Evolutionary conservation across 345 rosid genomes (phyloP).

Genomic region (Bruguiera gymnorhiza): DNA sequence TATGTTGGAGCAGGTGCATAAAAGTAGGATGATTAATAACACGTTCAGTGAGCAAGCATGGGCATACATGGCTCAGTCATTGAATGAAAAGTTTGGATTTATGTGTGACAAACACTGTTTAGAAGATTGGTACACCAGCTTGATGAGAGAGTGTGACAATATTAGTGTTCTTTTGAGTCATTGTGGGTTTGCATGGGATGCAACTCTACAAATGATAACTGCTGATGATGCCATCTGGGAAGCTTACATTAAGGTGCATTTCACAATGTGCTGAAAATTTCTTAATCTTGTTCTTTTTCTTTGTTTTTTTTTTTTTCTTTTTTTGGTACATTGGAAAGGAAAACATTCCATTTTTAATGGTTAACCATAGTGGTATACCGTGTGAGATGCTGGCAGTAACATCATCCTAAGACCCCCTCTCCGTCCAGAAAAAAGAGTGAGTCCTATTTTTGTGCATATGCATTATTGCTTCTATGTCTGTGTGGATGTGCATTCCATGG

Average conservation of each 20-base stretch:
- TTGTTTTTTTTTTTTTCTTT: not conserved
- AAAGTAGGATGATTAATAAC: conserved; percentile 43
- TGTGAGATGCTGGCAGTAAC: too few relatives aligned
- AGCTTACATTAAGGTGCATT: conserved; percentile 51
- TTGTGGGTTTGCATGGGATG: conserved; percentile 63
- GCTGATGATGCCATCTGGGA: conserved; percentile 59
- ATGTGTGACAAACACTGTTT: conserved; percentile 44
- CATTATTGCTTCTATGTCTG: not conserved
- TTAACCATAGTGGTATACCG: too few relatives aligned
- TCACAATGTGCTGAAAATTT: not conserved
- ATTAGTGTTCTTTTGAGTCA: conserved; percentile 50
- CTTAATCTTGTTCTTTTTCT: not conserved
- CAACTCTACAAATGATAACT: conserved; percentile 41
- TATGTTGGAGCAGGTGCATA: conserved; percentile 48
- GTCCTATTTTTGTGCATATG: not conserved
- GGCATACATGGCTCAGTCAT: conserved; percentile 48
- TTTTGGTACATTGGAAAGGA: too few relatives aligned
- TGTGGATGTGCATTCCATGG: not conserved
- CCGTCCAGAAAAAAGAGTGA: too few relatives aligned
- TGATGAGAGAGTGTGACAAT: conserved; percentile 64
- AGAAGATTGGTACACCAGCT: conserved; percentile 45
- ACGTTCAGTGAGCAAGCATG: conserved; percentile 57
- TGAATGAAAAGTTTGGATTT: conserved; percentile 51
- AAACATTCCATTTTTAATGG: too few relatives aligned
- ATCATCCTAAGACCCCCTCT: too few relatives aligned